phyloP scores from a whole-genome alignment of 2,329 filamentous ascomycete species.

The Scedosporium apiospermum region DNA sequence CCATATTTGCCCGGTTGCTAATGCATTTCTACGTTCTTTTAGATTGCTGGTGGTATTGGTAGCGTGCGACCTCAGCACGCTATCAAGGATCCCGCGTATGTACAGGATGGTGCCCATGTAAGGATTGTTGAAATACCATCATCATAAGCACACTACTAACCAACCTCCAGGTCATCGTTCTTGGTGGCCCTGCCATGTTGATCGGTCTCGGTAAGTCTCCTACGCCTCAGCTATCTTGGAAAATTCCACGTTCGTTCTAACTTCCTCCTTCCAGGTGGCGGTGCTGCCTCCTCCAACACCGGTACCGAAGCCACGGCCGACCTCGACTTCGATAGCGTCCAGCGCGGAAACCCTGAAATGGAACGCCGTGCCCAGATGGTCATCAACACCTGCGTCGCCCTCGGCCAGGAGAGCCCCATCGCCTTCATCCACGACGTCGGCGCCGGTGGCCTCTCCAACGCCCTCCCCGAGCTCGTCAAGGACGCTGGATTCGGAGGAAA shows the following conservation, averaged over 20 bases:
- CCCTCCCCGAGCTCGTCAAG: conserved; percentile 80
- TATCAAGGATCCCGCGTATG: conserved; percentile 69
- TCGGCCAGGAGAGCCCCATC: conserved; percentile 81
- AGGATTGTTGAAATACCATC: too few species aligned
- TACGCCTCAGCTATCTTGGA: background rate
- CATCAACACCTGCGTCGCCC: conserved; percentile 83
- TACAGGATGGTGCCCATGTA: conserved; percentile 71
- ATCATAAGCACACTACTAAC: too few species aligned
- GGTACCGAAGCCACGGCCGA: conserved; percentile 85
- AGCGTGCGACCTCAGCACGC: conserved; percentile 87
- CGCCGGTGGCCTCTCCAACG: conserved; percentile 68
- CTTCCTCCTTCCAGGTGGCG: conserved; percentile 38
- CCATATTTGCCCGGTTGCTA: background rate
- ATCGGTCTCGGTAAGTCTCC: conserved; percentile 65
- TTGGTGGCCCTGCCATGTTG: conserved; percentile 94
- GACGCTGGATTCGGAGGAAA: conserved; percentile 85
- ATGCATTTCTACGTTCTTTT: background rate
- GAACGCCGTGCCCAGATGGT: conserved; percentile 95
- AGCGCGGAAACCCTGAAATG: conserved; percentile 93
- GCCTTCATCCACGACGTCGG: conserved; percentile 97
- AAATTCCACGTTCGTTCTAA: background rate
- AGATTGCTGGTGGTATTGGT: conserved; percentile 84
- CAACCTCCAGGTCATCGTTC: conserved; percentile 55
- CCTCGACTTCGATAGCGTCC: conserved; percentile 93
- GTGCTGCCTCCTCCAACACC: conserved; percentile 84